Base-by-base conservation (phyloP, 305 asterid species). In the Fraxinus xanthoxyloides region DNA sequence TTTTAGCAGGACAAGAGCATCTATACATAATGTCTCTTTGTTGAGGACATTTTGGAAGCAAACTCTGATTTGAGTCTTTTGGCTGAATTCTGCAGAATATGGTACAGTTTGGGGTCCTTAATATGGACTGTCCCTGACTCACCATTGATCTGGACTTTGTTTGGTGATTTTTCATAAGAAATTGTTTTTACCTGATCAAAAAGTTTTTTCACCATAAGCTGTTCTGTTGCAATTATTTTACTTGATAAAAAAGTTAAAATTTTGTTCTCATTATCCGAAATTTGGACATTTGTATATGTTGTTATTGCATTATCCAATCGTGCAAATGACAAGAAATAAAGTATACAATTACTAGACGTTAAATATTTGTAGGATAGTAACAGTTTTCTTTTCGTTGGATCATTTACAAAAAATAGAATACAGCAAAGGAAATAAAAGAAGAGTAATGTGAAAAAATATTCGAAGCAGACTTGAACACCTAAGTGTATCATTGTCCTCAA, bases 31-130 rank as follows among this genome's bases (percentile, higher is more conserved):
- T 79, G 87, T 87, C 90, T 89, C 83, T 76, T 86, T 76, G 40
- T 78, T 32, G 82, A 85, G 84, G 88, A 77, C 88, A 88, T 78
- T 79, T 67, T 85, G 87, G 85, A 84, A 82, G 80, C 79, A 80
- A 72, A 76, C 43, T 75, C 38, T 76, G 75, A 80, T 54, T 54
- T 35, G 48, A 81, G 80, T 61, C 86, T 76, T 65, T 76, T 76
- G 86, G 86, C 81, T 84, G 78, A 78, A 61, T 85, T 76, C 31
- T 83, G 82, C 85, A 80, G 81, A 61, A 46, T 24, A 78, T 81
- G 84, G 77, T 63, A 75, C 89, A 36, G 46, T 54, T 54, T 77
- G 48, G 82, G 86, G 72, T 75, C 21, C 59, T n/a, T 48, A 48
- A 15, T 48, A 4, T 48, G 59, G 59, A 48, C 59, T 15, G 59